Base-by-base conservation (phyloP, 768 basidiomycete genomes). In the Daedalea quercina region DNA sequence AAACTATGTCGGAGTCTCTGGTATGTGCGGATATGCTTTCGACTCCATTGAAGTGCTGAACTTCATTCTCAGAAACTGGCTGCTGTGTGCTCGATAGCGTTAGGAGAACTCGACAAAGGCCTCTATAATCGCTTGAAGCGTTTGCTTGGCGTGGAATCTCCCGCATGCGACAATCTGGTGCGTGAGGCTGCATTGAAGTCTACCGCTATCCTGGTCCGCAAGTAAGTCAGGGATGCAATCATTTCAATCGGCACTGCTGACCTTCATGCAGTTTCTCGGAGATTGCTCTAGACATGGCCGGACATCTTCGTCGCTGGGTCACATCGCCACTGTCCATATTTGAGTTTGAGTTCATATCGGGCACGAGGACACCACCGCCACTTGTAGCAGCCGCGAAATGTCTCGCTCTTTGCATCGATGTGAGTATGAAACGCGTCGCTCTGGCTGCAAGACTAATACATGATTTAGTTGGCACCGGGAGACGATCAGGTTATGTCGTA, bases 401-500 rank as follows among this genome's bases (percentile, higher is more conserved):
- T 59, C 77, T 97, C 26, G 90, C 91, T 1, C 73, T 92, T 43
- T 96, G 94, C 67, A 87, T 98, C 54, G 83, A 85, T 69, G 91
- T 91, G 59, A 24, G 73, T 66, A 24, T 13, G 26, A 26, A 44
- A 6, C 33, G 11, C 31, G 52, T 24, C 51, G 44, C 12, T 51
- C 6, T 3, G 3, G 9, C 3, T 44, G 28, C 31, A 19, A 31
- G 11, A 12, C 37, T 57, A 23, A 24, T 35, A 22, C 47, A 56
- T 9, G 34, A 50, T 55, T n/a, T 48, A 93, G 90, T 73, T 91
- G 35, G 84, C 89, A 15, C 86, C 89, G 15, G 90, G 89, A 41
- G 89, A 93, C 58, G 93, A 94, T 63, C 78, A 93, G 34, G 78
- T 90, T 64, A 85, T 94, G 80, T 97, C 94, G 3, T 91, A 94